Conservation (phyloP, 2,329 filamentous ascomycete genomes). For the Monosporascus sp. region DNA sequence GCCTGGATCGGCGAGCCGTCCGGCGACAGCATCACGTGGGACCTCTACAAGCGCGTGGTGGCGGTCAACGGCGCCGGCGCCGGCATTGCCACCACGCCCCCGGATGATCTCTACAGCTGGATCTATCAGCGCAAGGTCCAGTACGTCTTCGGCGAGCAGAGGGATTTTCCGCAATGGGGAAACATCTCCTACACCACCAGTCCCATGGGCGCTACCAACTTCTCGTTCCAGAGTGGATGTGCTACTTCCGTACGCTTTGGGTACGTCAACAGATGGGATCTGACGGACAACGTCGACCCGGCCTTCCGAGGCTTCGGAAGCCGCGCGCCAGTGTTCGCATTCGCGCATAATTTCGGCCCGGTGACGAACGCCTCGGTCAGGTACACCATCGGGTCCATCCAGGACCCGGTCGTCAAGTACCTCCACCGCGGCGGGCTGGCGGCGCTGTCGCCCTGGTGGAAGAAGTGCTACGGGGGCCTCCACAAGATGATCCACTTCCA, state of each 20-base stretch:
- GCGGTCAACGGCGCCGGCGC: constrained; percentile 19
- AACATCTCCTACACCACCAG: constrained; percentile 65
- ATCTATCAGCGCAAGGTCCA: constrained; percentile 64
- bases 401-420: constrained; percentile 66
- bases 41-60: constrained; percentile 45
- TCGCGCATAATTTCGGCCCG: constrained; percentile 43
- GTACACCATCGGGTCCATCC: constrained; percentile 66
- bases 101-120: constrained; percentile 60
- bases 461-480: constrained; percentile 57
- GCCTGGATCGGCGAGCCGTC: constrained; percentile 75
- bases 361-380: constrained; percentile 43
- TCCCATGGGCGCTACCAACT: constrained; percentile 9
- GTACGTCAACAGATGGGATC: constrained; percentile 56
- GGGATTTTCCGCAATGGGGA: constrained; percentile 56
- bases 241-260: constrained; percentile 44
- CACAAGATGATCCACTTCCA: constrained; percentile 61
- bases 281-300: constrained; percentile 57
- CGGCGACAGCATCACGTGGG: constrained; percentile 63
- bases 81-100: constrained; percentile 48
- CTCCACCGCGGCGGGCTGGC: constrained; percentile 64
- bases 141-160: constrained; percentile 62
- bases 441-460: constrained; percentile 66
- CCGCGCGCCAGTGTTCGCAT: constrained; percentile 68
- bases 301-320: constrained; percentile 60
- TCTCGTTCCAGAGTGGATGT: constrained; percentile 19